phyloP scores from a whole-genome alignment of 176 grass and related monocot species.

The Oryza brachyantha region DNA sequence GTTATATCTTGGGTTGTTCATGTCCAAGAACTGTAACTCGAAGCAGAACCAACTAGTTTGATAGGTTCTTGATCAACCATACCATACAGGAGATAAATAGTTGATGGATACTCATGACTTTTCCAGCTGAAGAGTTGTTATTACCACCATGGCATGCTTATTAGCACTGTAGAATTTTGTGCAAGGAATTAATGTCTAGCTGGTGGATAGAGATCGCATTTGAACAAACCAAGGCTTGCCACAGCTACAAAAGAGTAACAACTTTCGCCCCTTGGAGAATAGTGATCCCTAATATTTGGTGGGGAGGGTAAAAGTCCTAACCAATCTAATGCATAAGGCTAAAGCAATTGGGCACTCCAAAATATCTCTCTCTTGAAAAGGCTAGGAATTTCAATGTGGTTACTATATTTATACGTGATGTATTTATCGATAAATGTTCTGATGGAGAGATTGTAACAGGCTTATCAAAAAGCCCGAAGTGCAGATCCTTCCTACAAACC shows the following conservation, averaged over 20 bases:
- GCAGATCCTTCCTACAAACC: constrained; percentile 91
- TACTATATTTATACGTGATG: neutral
- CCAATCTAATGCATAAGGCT: neutral
- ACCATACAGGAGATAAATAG: neutral
- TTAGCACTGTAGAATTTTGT: neutral
- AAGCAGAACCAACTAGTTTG: neutral
- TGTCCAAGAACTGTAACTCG: neutral
- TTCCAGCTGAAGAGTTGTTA: neutral
- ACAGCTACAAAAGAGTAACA: neutral
- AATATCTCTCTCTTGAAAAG: neutral
- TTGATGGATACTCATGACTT: neutral
- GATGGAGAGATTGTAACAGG: constrained; percentile 48
- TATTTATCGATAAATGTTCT: constrained; percentile 22
- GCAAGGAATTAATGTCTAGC: neutral
- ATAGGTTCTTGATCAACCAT: neutral
- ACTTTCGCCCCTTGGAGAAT: neutral
- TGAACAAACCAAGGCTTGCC: neutral
- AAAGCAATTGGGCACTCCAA: neutral
- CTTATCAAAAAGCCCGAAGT: constrained; percentile 78
- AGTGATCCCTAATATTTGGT: neutral
- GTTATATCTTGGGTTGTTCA: neutral
- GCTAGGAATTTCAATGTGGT: neutral
- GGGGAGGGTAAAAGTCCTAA: neutral
- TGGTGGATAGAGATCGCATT: neutral
- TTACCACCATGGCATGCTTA: no score